Base-by-base conservation (phyloP, 176 grass and related monocot genomes). In the Oryza brachyantha region DNA sequence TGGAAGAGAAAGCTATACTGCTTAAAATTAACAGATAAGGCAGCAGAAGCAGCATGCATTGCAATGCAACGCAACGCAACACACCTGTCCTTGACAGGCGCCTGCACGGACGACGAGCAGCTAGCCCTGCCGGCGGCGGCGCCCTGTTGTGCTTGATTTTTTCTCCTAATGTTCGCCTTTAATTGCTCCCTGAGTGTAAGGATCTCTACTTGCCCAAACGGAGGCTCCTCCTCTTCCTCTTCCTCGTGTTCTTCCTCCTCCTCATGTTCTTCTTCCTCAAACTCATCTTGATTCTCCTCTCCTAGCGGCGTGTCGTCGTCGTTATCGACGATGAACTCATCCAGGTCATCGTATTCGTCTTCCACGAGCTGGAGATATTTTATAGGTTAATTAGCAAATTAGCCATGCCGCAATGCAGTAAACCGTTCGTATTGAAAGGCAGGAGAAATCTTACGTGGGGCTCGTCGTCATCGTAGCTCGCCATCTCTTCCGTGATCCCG, bases 121-220 rank as follows among this genome's bases (percentile, higher is more conserved):
- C 64, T 29, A 68, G 71, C 2, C 29, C 45, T 81, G 17, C 1
- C 29, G 17, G 17, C 10, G 5, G 26, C 13, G 7, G 52, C 34
- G 17, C 25, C 25, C 17, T 52, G 12, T 42, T 79, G 13, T 8
- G 39, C 71, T 3, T 66, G 69, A 32, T 74, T 61, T 54, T 55
- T 73, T 64, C 58, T 84, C 57, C 86, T 64, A 5, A 80, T 28
- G 21, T 80, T 13, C 21, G 73, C 86, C 70, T 88, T 88, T 1
- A 88, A 29, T 50, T 64, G 50, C 27, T 88, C 86, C 35, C 86
- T 84, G 11, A 84, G 36, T 31, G 52, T 84, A 22, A 88, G 76
- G 41, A 84, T 74, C 42, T 75, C 81, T 29, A 61, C 68, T 42
- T 41, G 54, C 25, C 81, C 81, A 26, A 40, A 63, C 3, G 76